phyloP scores from a whole-genome alignment of 2,329 filamentous ascomycete genomes.

The Aspergillus pseudoterreus region DNA sequence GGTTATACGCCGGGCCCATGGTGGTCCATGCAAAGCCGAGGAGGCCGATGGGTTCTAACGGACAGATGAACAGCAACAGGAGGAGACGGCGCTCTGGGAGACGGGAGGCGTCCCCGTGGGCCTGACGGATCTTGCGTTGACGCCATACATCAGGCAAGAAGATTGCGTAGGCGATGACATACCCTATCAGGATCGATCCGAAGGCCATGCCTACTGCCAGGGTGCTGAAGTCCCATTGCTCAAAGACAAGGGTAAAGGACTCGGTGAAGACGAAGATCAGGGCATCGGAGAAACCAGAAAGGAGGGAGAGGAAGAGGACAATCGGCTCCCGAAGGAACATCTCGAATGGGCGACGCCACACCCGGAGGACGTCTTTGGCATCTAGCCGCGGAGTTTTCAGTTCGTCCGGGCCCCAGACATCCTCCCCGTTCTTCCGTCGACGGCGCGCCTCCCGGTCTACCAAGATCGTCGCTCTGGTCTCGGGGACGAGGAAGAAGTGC shows the following conservation, averaged over 20 bases:
- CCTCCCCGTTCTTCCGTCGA: conserved; percentile 49
- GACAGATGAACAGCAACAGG: conserved; percentile 61
- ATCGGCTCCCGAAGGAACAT: conserved; percentile 73
- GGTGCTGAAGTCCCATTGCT: conserved; percentile 57
- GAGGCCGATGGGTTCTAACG: conserved; percentile 62
- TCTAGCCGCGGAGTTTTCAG: conserved; percentile 46
- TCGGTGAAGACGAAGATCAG: conserved; percentile 65
- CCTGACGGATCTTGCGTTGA: conserved; percentile 35
- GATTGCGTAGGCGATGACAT: conserved; percentile 56
- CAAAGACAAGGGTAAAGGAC: conserved; percentile 54
- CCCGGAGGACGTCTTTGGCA: conserved; percentile 27
- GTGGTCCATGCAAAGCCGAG: conserved; percentile 67
- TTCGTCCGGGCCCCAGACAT: conserved; percentile 63
- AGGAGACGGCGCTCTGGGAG: conserved; percentile 63
- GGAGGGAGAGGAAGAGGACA: conserved; percentile 63
- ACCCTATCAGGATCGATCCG: conserved; percentile 64
- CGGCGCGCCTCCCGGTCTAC: conserved; percentile 56
- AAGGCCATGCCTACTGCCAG: conserved; percentile 59
- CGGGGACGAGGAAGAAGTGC: conserved; percentile 51
- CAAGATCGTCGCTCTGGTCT: conserved; percentile 55
- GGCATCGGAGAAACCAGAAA: conserved; percentile 68
- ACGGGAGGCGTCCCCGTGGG: conserved; percentile 47
- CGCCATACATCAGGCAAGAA: conserved; percentile 52
- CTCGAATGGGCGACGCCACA: conserved; percentile 62
- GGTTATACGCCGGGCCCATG: conserved; percentile 57